Conservation (phyloP, 2,329 filamentous ascomycete genomes). For the Diplodia sapinea region DNA sequence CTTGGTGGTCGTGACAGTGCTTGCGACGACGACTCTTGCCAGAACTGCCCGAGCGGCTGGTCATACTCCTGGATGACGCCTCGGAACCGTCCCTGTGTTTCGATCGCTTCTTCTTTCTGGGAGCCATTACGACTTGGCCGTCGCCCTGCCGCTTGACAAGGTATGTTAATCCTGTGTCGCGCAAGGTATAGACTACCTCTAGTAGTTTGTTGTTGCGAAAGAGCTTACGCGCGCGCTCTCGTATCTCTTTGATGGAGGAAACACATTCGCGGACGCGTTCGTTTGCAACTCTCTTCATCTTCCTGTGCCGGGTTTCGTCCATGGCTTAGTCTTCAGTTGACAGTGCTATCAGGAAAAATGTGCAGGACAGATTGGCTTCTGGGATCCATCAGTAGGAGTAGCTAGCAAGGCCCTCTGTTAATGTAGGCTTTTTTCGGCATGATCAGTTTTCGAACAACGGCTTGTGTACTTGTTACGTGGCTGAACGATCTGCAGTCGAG, state of each 20-base stretch:
- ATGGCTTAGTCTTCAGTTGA: neutral
- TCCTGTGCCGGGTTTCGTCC: neutral
- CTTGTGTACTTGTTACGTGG: neutral
- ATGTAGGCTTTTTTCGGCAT: neutral
- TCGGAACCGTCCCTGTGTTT: neutral
- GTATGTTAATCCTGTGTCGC: neutral
- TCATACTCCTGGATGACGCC: neutral
- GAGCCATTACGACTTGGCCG: neutral
- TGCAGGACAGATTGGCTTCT: neutral
- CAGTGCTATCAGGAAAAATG: neutral
- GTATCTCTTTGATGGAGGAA: neutral
- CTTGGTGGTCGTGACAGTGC: neutral
- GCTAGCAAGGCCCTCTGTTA: neutral
- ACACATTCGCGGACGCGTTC: neutral
- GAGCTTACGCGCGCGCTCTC: neutral
- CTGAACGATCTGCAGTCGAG: neutral
- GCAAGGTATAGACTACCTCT: neutral
- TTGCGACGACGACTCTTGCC: neutral
- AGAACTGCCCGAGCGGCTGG: neutral
- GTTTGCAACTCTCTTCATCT: neutral
- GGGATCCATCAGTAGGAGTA: neutral
- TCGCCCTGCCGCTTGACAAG: neutral
- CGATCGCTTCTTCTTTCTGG: neutral
- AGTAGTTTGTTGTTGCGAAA: neutral
- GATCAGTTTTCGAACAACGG: neutral